Evolutionary conservation across 768 basidiomycete species (phyloP).

Genomic region (Mycena pura): DNA sequence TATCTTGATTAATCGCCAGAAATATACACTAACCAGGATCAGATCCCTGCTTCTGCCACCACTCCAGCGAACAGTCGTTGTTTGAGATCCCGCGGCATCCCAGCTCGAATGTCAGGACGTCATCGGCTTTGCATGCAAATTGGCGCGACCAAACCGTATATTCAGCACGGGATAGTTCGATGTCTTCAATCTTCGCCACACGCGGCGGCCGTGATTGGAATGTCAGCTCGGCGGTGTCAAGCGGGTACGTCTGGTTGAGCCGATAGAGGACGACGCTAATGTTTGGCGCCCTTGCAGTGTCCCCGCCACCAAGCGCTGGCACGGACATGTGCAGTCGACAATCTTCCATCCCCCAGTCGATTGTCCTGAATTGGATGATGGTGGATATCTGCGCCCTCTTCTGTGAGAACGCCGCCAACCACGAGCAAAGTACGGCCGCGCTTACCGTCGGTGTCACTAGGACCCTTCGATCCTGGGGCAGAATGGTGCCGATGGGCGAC

Average conservation of each 20-base stretch:
- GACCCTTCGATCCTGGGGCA: constrained; percentile 26
- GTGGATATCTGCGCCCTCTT: constrained; percentile 30
- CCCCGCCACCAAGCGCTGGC: background rate
- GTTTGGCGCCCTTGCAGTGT: too few relatives aligned
- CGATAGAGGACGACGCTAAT: too few relatives aligned
- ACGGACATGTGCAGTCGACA: constrained; percentile 20
- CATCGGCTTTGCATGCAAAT: background rate
- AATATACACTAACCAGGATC: background rate
- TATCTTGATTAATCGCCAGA: too few relatives aligned
- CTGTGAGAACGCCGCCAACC: background rate
- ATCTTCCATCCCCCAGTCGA: constrained; percentile 33
- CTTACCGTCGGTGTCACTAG: constrained; percentile 17
- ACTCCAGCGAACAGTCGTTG: background rate
- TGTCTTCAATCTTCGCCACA: background rate
- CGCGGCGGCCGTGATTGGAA: background rate
- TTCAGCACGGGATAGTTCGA: background rate
- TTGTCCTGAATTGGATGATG: constrained; percentile 29
- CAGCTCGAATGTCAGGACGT: background rate
- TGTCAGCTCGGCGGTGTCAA: background rate
- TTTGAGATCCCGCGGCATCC: background rate
- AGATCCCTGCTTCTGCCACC: background rate
- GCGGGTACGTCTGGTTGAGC: background rate
- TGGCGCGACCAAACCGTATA: background rate
- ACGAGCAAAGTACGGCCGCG: too few relatives aligned
- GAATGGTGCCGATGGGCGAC: constrained; percentile 24